Percentiles rank a stretch among this genome's conserved stretches.
Conservation (phyloP, 768 basidiomycete genomes). For the Leucocoprinus sp. region DNA sequence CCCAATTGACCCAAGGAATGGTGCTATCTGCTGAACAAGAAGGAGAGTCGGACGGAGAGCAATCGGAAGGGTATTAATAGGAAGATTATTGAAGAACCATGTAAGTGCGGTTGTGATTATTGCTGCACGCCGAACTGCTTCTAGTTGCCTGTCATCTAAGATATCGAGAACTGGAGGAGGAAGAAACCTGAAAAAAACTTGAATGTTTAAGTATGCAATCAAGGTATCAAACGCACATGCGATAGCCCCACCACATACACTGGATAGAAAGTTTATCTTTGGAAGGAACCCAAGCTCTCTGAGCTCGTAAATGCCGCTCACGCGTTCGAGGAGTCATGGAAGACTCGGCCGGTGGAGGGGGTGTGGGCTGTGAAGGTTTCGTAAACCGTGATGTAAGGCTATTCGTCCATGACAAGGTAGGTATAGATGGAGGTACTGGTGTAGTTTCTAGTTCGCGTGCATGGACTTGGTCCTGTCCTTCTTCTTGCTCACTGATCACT, state of each 20-base stretch:
- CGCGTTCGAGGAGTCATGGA: constrained; percentile 7
- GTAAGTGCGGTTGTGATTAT: constrained; percentile 67
- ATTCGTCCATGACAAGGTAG: constrained; percentile 3
- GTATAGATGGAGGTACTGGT: background rate
- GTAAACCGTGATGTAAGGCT: constrained; percentile 7
- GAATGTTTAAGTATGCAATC: background rate
- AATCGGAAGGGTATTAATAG: constrained; percentile 45
- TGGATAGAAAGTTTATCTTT: constrained; percentile 66
- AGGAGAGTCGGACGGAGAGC: constrained; percentile 50
- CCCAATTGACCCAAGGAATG: constrained; percentile 67
- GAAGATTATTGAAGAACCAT: constrained; percentile 67
- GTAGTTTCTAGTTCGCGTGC: background rate
- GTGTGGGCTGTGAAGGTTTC: background rate
- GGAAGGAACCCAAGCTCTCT: constrained; percentile 57
- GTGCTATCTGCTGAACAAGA: constrained; percentile 54
- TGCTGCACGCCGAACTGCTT: constrained; percentile 66
- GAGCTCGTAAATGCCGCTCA: constrained; percentile 4
- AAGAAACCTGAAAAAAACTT: constrained; percentile 47
- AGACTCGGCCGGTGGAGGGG: background rate
- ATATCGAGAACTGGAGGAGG: constrained; percentile 67
- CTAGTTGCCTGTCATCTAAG: constrained; percentile 56
- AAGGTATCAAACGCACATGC: constrained; percentile 44
- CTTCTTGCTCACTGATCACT: constrained; percentile 4
- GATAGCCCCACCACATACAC: constrained; percentile 81
- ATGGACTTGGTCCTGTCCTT: background rate